Evolutionary conservation across 2,329 filamentous ascomycete genomes (phyloP).

Genomic region (Talaromyces sp.): DNA sequence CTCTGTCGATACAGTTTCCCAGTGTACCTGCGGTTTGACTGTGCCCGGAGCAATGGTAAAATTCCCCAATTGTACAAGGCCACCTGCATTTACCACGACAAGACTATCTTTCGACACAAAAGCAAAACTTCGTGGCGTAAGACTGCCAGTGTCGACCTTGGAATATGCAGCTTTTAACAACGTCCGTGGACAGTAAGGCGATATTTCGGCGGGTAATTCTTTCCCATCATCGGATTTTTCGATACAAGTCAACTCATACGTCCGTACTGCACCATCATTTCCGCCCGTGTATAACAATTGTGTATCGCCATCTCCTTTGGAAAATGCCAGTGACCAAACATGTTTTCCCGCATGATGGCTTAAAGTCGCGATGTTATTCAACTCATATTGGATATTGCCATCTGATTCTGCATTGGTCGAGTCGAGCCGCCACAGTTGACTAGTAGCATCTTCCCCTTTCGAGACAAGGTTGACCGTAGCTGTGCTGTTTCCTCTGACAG

Average conservation of each 20-base stretch:
- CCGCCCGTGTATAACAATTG: slow-evolving; percentile 68
- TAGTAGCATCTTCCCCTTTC: slow-evolving; percentile 80
- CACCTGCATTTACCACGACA: slow-evolving; percentile 31
- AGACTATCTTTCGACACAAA: slow-evolving; percentile 38
- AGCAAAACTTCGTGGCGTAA: slow-evolving; percentile 30
- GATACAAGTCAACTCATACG: slow-evolving; percentile 25
- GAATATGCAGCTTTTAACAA: slow-evolving; percentile 23
- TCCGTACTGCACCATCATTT: slow-evolving; percentile 68
- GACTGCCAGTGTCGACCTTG: slow-evolving; percentile 20
- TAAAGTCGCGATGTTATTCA: slow-evolving; percentile 53
- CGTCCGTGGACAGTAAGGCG: slow-evolving; percentile 16
- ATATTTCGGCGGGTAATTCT: slow-evolving; percentile 14
- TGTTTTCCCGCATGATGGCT: slow-evolving; percentile 81
- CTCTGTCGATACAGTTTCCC: slow-evolving; percentile 27
- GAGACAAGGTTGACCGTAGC: slow-evolving; percentile 61
- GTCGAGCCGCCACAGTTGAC: slow-evolving; percentile 66
- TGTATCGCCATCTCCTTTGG: slow-evolving; percentile 30
- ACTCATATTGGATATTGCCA: slow-evolving; percentile 24
- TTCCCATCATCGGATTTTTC: background rate
- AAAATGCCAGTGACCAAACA: slow-evolving; percentile 71
- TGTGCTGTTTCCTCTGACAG: background rate
- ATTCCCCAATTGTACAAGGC: slow-evolving; percentile 36
- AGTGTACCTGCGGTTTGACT: slow-evolving; percentile 24
- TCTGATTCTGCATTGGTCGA: slow-evolving; percentile 12
- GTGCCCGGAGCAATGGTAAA: slow-evolving; percentile 9